These are phyloP conservation scores for Penicillium ucsense DNA, from an alignment of 495 filamentous ascomycete species.

Conservation along the genomic window DNA sequence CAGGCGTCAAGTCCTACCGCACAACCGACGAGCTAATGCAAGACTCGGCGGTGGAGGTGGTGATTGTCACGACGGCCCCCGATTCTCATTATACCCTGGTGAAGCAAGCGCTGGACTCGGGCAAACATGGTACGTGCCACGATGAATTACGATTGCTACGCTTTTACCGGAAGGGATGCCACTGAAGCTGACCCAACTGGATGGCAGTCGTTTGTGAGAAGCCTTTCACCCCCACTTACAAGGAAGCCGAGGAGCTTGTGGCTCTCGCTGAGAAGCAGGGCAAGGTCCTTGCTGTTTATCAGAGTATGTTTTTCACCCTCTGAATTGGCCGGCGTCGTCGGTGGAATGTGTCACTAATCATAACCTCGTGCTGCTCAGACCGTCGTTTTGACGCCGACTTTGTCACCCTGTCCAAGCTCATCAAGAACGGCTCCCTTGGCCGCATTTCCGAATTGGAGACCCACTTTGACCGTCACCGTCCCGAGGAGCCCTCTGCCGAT, in stretches of 20 bases:
- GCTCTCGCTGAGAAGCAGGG: slow-evolving; percentile 50
- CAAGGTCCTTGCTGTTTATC: slow-evolving; percentile 67
- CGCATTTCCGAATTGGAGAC: slow-evolving; percentile 71
- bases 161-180: too few relatives aligned
- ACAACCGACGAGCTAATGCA: slow-evolving; percentile 52
- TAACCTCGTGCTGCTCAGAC: slow-evolving; percentile 28
- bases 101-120: slow-evolving; percentile 56
- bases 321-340: too few relatives aligned
- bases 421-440: slow-evolving; percentile 47
- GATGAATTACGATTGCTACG: too few relatives aligned
- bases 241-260: slow-evolving; percentile 63
- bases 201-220: slow-evolving; percentile 69
- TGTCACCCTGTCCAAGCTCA: slow-evolving; percentile 56
- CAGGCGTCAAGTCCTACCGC: slow-evolving; percentile 53
- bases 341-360: too few relatives aligned
- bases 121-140: slow-evolving; percentile 54
- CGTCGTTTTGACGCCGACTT: slow-evolving; percentile 82
- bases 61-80: slow-evolving; percentile 68
- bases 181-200: too few relatives aligned
- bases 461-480: slow-evolving; percentile 75
- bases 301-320: slow-evolving; percentile 41
- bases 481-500: slow-evolving; percentile 37
- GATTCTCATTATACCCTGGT: slow-evolving; percentile 61
- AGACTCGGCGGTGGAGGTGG: slow-evolving; percentile 57
- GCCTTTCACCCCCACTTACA: slow-evolving; percentile 66